These are phyloP conservation scores for Bremia lactucae DNA, from an alignment of 352 stramenopile species.

Conservation along the genomic window DNA sequence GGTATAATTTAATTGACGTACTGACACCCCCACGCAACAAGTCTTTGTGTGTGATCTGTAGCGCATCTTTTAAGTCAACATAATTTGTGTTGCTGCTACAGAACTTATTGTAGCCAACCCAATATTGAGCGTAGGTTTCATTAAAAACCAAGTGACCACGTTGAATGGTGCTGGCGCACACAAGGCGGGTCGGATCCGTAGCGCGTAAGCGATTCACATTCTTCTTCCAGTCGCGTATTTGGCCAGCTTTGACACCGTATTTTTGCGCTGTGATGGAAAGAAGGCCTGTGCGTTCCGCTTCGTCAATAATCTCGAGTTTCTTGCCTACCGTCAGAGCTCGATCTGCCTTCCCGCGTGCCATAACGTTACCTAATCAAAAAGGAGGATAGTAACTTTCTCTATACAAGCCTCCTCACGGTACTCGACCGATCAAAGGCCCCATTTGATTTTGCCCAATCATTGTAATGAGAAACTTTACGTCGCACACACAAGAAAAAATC, in stretches of 20 bases:
- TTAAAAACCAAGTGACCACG: conserved; percentile 80
- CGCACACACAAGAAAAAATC: not conserved
- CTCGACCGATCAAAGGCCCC: conserved; percentile 6
- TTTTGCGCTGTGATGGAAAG: conserved; percentile 73
- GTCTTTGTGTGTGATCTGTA: conserved; percentile 66
- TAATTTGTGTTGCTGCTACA: conserved; percentile 66
- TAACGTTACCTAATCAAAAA: conserved; percentile 14
- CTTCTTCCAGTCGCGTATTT: conserved; percentile 85
- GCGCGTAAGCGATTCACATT: conserved; percentile 67
- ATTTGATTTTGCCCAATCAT: conserved; percentile 8
- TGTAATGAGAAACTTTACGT: not conserved
- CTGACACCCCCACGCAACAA: conserved; percentile 62
- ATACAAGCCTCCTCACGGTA: conserved; percentile 30
- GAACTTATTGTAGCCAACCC: conserved; percentile 85
- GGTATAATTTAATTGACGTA: conserved; percentile 37
- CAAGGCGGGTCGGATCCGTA: conserved; percentile 68
- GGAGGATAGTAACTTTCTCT: conserved; percentile 27
- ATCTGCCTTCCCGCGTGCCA: conserved; percentile 77
- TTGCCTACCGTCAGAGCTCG: conserved; percentile 74
- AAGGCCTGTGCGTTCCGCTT: conserved; percentile 69
- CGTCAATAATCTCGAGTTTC: conserved; percentile 85
- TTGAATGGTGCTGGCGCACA: conserved; percentile 75
- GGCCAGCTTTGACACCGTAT: conserved; percentile 77
- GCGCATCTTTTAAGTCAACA: conserved; percentile 52
- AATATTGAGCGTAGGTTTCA: conserved; percentile 84